Base-by-base conservation (phyloP, 2,329 filamentous ascomycete genomes). In the Fusarium caatingaense region DNA sequence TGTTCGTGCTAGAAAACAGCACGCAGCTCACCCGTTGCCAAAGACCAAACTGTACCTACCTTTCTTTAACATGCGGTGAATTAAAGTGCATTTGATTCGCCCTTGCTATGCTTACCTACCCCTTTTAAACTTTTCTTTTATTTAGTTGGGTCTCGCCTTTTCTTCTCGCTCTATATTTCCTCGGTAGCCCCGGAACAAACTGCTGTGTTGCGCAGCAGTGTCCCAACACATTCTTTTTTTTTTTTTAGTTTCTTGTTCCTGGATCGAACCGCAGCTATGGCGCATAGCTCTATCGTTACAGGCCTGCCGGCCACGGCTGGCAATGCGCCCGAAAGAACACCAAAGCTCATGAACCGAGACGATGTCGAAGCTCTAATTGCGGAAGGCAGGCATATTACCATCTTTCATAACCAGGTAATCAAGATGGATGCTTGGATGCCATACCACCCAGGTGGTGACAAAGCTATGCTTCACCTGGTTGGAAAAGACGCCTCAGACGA, bases 401-500 rank as follows among this genome's bases (percentile, higher is more conserved):
- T 99, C 56, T 85, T 96, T 64, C 89, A 97, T 73, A 86, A 89
- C 64, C 88, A 89, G 74, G 94, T 98, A 12, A 81, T 98, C 72
- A 97, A 94, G 82, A 90, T 93, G 32, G 95, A 98, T 79, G 86
- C 91, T 41, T 99, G 94, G 93, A 83, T 97, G 55, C 89, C 89
- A 56, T 98, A 92, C 76, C 96, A 98, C 76, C 96, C 96, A 15
- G 96, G 96, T 60, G 96, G 96, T 73, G 91, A 95, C 75, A 96
- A 94, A 81, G 88, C 95, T 57, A 97, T 99, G 70, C 84, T 89
- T 78, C 96, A 99, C 78, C 96, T 98, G 93, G 88, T 98, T 65
- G 94, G 94, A 66, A 89, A 92, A 81, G 94, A 97, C 88, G 95
- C 93, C 53, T 98, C 95, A 13, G 94, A 98, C 79, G 96, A 98